phyloP scores from a whole-genome alignment of 306 rosid genomes.

The Cucurbita ficifolia region DNA sequence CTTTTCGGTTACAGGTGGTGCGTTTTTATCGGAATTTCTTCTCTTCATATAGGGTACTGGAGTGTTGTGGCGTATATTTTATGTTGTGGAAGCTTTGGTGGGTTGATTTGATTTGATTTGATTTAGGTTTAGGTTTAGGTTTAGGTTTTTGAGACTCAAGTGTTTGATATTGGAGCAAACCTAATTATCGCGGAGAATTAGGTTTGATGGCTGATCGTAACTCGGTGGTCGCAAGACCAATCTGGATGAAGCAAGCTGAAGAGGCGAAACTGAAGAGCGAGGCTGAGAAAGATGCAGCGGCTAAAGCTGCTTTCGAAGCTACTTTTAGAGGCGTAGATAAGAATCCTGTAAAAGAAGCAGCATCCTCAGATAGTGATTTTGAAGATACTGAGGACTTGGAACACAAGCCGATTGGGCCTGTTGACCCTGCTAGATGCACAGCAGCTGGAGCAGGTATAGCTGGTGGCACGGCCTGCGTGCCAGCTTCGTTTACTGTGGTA shows the following conservation, averaged over 20 bases:
- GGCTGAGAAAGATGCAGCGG: slow-evolving; percentile 89
- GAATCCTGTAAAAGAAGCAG: slow-evolving; percentile 30
- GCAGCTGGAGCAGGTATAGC: slow-evolving; percentile 87
- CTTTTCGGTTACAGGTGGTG: background rate
- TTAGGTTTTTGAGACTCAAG: slow-evolving; percentile 3
- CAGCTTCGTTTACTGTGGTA: slow-evolving; percentile 57
- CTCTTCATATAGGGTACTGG: background rate
- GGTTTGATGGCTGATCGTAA: slow-evolving; percentile 75
- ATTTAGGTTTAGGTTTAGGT: background rate
- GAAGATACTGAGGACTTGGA: slow-evolving; percentile 74
- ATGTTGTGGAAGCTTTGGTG: slow-evolving; percentile 1
- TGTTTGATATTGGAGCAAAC: background rate
- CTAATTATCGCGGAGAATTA: slow-evolving; percentile 1
- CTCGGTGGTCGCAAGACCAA: slow-evolving; percentile 48
- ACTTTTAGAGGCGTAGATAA: slow-evolving; percentile 73
- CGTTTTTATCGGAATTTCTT: background rate
- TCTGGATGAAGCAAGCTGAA: slow-evolving; percentile 98
- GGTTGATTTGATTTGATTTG: slow-evolving; percentile 10
- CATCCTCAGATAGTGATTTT: slow-evolving; percentile 65
- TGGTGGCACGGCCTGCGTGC: slow-evolving; percentile 81
- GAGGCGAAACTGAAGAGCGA: slow-evolving; percentile 88
- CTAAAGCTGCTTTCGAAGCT: slow-evolving; percentile 94
- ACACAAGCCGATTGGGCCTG: slow-evolving; percentile 75
- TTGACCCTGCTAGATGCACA: slow-evolving; percentile 70
- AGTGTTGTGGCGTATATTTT: background rate